Conservation (phyloP, 1,139 yeast species). For the Kodamaea suecica region DNA sequence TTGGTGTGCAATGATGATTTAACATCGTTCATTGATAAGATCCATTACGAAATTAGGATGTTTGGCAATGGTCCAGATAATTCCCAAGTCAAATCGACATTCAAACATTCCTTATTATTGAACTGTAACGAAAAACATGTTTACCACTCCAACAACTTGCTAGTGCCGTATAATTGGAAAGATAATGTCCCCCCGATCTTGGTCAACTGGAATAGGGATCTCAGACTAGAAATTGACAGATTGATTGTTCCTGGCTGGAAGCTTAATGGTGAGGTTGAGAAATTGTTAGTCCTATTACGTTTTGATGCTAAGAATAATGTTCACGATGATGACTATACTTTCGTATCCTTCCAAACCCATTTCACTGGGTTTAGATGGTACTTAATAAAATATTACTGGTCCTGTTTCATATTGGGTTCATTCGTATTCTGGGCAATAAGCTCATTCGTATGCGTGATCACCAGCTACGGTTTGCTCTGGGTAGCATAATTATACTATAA, state of each 20-base stretch:
- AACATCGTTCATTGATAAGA: constrained; percentile 9
- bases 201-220: constrained; percentile 21
- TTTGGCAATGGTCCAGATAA: not conserved
- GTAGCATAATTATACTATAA: too few relatives aligned
- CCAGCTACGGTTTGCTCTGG: constrained; percentile 21
- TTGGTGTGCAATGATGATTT: constrained; percentile 27
- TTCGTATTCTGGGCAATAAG: constrained; percentile 46
- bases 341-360: constrained; percentile 11
- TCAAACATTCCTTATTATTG: constrained; percentile 14
- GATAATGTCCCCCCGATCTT: constrained; percentile 39
- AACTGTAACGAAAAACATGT: constrained; percentile 32
- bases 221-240: constrained; percentile 11
- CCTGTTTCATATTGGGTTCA: constrained; percentile 51
- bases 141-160: constrained; percentile 28
- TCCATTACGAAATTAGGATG: constrained; percentile 9
- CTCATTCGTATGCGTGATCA: constrained; percentile 26
- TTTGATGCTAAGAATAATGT: constrained; percentile 1
- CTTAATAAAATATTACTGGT: constrained; percentile 46
- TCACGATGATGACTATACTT: constrained; percentile 12
- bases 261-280: constrained; percentile 6
- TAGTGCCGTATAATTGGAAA: constrained; percentile 37
- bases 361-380: constrained; percentile 53
- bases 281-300: constrained; percentile 6
- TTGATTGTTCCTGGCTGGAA: constrained; percentile 11
- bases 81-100: constrained; percentile 1